These are phyloP conservation scores for Geosiphon pyriformis DNA, from an alignment of 192 early-diverging fungal species.

Conservation along the genomic window DNA sequence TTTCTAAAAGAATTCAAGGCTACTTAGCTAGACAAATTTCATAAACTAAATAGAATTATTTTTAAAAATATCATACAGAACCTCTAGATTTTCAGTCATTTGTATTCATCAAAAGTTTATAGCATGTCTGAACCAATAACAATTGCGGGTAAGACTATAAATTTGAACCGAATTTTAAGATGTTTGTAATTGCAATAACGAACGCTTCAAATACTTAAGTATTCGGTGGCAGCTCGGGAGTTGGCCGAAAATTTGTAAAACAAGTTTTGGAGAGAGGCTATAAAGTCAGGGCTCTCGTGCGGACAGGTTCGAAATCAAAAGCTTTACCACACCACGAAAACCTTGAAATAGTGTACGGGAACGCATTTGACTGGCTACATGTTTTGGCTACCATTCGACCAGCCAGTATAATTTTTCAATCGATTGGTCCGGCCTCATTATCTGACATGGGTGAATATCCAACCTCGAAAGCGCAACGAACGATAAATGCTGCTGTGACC, in stretches of 20 bases:
- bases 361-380: neutral
- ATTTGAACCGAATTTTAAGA: neutral
- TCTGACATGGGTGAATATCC: neutral
- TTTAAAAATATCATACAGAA: no score
- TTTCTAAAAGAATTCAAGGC: no score
- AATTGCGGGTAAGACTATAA: neutral
- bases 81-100: no score
- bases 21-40: no score
- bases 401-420: neutral
- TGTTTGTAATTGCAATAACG: neutral
- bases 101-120: no score
- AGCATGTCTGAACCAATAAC: no score
- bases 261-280: neutral
- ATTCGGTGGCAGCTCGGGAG: neutral
- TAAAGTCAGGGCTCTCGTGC: neutral
- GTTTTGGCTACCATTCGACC: neutral
- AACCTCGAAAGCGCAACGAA: neutral
- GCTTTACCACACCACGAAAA: neutral
- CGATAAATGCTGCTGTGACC: neutral
- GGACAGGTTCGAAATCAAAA: neutral
- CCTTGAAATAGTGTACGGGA: neutral
- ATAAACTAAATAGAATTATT: no score
- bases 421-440: neutral
- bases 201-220: neutral
- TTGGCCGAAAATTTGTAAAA: neutral